Percentiles rank a stretch among this genome's conserved stretches.
These are phyloP conservation scores for Codiaeum variegatum DNA, from an alignment of 441 rosid genomes.

Conservation along the genomic window DNA sequence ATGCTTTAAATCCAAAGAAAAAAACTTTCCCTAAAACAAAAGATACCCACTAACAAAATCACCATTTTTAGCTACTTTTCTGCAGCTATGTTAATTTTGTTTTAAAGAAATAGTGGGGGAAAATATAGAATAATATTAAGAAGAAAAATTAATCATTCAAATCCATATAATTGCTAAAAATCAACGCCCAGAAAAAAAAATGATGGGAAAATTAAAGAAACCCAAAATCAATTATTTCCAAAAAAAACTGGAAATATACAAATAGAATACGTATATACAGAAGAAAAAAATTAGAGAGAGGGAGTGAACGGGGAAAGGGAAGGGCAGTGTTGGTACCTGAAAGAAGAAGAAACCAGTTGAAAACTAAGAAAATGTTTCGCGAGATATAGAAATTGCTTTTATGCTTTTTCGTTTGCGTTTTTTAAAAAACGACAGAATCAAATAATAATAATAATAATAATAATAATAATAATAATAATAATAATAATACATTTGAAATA, in stretches of 20 bases:
- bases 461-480: too few species aligned
- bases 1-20: neutral
- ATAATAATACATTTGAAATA: too few species aligned
- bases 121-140: neutral
- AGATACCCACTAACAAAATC: conserved; percentile 1
- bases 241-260: neutral
- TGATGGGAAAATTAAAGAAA: neutral
- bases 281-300: conserved; percentile 1
- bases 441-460: too few species aligned
- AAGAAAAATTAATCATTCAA: conserved; percentile 8
- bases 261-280: conserved; percentile 8
- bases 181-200: neutral
- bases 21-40: neutral
- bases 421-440: neutral
- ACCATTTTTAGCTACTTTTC: neutral
- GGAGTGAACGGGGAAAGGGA: conserved; percentile 2
- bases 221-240: conserved; percentile 2
- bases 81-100: neutral
- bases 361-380: conserved; percentile 18
- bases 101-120: neutral
- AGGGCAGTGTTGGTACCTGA: conserved; percentile 29
- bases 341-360: conserved; percentile 21
- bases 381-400: conserved; percentile 21
- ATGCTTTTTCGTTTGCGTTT: conserved; percentile 17
- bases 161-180: neutral